phyloP scores from a whole-genome alignment of 2,329 filamentous ascomycete species.

The Geosmithia putterillii region DNA sequence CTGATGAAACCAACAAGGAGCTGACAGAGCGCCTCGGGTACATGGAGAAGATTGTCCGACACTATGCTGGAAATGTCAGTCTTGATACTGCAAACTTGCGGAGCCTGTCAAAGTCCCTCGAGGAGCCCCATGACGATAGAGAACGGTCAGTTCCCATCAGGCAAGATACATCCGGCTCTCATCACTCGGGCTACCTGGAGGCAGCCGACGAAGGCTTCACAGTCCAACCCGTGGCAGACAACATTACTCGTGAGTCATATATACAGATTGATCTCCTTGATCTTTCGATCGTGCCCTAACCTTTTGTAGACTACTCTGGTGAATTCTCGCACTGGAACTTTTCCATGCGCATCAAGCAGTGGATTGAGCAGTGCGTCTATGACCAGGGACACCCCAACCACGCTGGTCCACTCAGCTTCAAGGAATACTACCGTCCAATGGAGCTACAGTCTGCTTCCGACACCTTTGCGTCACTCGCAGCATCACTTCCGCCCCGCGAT shows the following conservation, averaged over 20 bases:
- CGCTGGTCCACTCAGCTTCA: conserved; percentile 15
- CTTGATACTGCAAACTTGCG: conserved; percentile 14
- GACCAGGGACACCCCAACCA: conserved; percentile 3
- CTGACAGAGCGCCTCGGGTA: conserved; percentile 6
- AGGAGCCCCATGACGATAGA: conserved; percentile 10
- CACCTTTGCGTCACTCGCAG: background rate
- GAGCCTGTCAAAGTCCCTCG: conserved; percentile 27
- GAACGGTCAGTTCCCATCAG: conserved; percentile 1
- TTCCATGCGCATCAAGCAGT: conserved; percentile 36
- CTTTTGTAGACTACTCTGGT: conserved; percentile 31
- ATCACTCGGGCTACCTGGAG: conserved; percentile 3
- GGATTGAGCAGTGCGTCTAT: conserved; percentile 25
- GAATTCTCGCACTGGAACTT: conserved; percentile 43
- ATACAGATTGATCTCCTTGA: background rate
- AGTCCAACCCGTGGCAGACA: conserved; percentile 26
- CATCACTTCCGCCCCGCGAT: conserved; percentile 28
- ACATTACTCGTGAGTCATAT: conserved; percentile 22
- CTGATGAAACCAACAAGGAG: conserved; percentile 1
- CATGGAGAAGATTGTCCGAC: conserved; percentile 34
- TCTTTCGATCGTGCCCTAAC: background rate
- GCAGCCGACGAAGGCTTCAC: conserved; percentile 25
- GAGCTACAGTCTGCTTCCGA: conserved; percentile 29
- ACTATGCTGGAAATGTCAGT: conserved; percentile 27
- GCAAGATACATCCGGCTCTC: conserved; percentile 4
- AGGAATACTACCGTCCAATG: conserved; percentile 31